Base-by-base conservation (phyloP, 805 yeast species). In the Kluyveromyces dobzhanskii region DNA sequence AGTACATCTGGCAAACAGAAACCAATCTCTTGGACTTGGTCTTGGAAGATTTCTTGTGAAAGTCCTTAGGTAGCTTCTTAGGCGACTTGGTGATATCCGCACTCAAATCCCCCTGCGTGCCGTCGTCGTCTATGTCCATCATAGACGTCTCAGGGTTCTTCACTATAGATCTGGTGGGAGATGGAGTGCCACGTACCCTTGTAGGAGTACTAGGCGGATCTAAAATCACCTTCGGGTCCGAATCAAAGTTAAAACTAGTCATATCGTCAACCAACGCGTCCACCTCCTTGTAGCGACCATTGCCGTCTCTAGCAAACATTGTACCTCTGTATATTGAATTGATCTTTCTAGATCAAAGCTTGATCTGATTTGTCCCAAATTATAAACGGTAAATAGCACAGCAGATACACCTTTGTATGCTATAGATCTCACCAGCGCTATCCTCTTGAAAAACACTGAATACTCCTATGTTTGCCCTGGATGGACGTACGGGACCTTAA, bases 1-100 rank as follows among this genome's bases (percentile, higher is more conserved):
- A 92, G 63, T 82, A 94, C 76, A 87, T 75, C 57, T 90, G 96
- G 30, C 95, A 83, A 19, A 92, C 97, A 36, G 87, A 82, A 7
- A 88, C 94, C 43, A 85, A 66, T 44, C 98, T 70, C 54, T 81
- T 82, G 1, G 94, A 85, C 54, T 85, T 85, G 37, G 83, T 79
- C 32, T 76, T 71, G 42, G 76, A 71, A 5, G 88, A 82, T 54
- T 74, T 75, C 40, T 60, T 54, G 44, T 70, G 67, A 49, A 79
- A 78, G 19, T 76, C 82, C 18, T 42, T 46, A 2, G 65, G 65
- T 29, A 61, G 36, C 43, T 61, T 61, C 41, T 60, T 61, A 3
- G 65, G 65, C 13, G 65, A 61, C 25, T 49, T 51, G 5, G 50
- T 38, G n/a, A 52, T 44, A 39, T 54, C 58, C 10, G 50, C 38